Percentiles rank a stretch among this genome's conserved stretches.
These are phyloP conservation scores for Penicillium sp. DNA, from an alignment of 2,329 filamentous ascomycete species.

Conservation along the genomic window DNA sequence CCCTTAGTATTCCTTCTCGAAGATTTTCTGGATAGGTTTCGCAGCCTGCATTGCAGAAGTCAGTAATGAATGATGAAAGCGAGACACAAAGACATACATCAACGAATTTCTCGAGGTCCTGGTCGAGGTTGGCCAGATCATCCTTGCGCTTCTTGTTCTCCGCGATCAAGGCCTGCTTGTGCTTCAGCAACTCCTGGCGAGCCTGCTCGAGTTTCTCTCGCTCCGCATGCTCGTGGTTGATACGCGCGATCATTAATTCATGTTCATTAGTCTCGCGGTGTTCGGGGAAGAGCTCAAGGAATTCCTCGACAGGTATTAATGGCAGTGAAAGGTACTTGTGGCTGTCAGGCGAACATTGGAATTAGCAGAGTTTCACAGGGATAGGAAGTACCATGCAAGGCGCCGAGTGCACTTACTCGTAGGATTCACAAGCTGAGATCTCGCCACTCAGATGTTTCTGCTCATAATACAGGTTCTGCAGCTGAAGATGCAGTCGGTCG, in stretches of 20 bases:
- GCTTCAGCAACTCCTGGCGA: slow-evolving; percentile 72
- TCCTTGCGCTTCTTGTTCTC: slow-evolving; percentile 93
- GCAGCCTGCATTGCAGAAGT: slow-evolving; percentile 60
- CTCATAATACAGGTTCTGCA: slow-evolving; percentile 97
- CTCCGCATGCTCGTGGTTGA: slow-evolving; percentile 85
- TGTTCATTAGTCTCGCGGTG: slow-evolving; percentile 72
- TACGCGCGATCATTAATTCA: slow-evolving; percentile 82
- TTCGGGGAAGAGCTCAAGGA: slow-evolving; percentile 74
- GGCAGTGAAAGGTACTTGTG: slow-evolving; percentile 88
- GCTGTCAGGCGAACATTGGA: slow-evolving; percentile 10
- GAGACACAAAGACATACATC: slow-evolving; percentile 59
- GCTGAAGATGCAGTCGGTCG: slow-evolving; percentile 83
- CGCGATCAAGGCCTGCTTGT: slow-evolving; percentile 67
- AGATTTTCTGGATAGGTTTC: slow-evolving; percentile 82
- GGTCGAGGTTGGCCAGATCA: slow-evolving; percentile 85
- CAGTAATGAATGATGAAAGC: background rate
- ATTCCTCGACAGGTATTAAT: slow-evolving; percentile 79
- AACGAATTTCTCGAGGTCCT: slow-evolving; percentile 90
- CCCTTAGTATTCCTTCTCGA: slow-evolving; percentile 67
- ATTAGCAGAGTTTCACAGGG: background rate
- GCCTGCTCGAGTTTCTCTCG: slow-evolving; percentile 83
- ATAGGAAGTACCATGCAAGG: background rate
- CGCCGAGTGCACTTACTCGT: slow-evolving; percentile 66
- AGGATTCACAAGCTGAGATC: slow-evolving; percentile 85
- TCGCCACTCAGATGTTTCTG: slow-evolving; percentile 87